A percentile compares a stretch with the other conserved stretches of the same genome.
phyloP scores from a whole-genome alignment of 768 basidiomycete genomes.

The Pulveroboletus ravenelii region DNA sequence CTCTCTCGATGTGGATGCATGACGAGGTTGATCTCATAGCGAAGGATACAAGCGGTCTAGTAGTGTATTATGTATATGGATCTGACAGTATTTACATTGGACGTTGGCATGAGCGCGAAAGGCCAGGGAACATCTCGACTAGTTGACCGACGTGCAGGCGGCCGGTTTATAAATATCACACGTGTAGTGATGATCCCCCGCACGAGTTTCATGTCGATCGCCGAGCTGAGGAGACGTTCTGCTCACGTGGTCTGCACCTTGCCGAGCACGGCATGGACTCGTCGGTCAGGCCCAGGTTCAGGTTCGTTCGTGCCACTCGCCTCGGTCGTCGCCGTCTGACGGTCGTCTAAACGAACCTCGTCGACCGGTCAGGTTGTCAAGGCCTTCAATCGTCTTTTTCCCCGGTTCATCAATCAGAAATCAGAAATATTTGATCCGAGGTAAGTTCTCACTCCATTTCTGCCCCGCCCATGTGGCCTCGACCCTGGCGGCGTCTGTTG shows the following conservation, averaged over 20 bases:
- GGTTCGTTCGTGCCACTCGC: not conserved
- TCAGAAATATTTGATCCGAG: not conserved
- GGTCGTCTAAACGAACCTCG: no score
- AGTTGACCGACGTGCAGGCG: no score
- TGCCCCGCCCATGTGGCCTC: no score
- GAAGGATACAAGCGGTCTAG: not conserved
- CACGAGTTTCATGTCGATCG: not conserved
- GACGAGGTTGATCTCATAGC: constrained; percentile 4
- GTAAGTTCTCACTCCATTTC: not conserved
- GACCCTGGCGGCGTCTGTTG: not conserved
- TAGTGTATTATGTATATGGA: constrained; percentile 15
- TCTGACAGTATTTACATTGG: constrained; percentile 16
- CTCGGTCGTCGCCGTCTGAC: no score
- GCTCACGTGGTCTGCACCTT: no score
- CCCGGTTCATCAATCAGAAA: not conserved
- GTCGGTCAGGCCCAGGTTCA: no score
- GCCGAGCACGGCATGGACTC: no score
- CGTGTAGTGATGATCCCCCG: not conserved
- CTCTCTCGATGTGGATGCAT: constrained; percentile 6
- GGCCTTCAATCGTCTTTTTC: no score
- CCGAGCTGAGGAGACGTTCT: no score
- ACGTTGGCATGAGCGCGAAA: not conserved
- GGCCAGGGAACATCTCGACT: no score
- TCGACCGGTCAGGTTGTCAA: no score
- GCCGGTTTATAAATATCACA: not conserved